Base-by-base conservation (phyloP, 2,329 filamentous ascomycete genomes). In the Neurospora crassa region DNA sequence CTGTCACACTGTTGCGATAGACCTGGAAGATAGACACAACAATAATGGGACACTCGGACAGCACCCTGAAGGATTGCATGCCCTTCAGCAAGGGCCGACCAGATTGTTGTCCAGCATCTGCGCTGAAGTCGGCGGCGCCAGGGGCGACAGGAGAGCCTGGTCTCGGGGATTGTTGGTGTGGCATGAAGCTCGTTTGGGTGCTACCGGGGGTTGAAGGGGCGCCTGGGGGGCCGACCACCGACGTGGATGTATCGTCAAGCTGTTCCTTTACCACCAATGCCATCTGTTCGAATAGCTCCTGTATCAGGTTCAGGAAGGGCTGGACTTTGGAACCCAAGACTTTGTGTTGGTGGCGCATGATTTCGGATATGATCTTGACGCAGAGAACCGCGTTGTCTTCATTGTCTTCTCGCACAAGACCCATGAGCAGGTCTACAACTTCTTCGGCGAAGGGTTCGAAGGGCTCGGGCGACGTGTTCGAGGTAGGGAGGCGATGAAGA, bases 341-440 rank as follows among this genome's bases (percentile, higher is more conserved):
- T 82, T 95, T 96, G 71, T 91, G 89, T 81, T 98, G 95, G 79
- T 97, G 93, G 68, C 96, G 90, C 86, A 97, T 93, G 74, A 98
- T 91, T 79, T 99, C 96, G 84, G 97, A 97, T 69, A 97, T 93
- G 16, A 95, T 97, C 85, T 99, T 99, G 83, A 99, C 93, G 79
- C 95, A 97, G 74, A 99, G 84, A n/a, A 96, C 93, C 2, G 95
- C 96, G 85, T 99, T 99, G 74, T 99, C 96, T 82, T 99, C 96
- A 77, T 99, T 99, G 81, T 99, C 96, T 59, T 89, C 91, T 76
- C 91, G 90, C 72, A 98, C 94, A 72, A 99, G 84, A 70, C 89
- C 88, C 90, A 98, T 95, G 74, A 98, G 86, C 75, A 97, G 86
- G 78, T 97, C 94, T 72, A 97, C 93, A 73, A 97, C 90, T 79